Evolutionary conservation across 192 early-diverging fungal genomes (phyloP), one percentile per base, ranked within the genome.

Genomic region (Podila epigama): DNA sequence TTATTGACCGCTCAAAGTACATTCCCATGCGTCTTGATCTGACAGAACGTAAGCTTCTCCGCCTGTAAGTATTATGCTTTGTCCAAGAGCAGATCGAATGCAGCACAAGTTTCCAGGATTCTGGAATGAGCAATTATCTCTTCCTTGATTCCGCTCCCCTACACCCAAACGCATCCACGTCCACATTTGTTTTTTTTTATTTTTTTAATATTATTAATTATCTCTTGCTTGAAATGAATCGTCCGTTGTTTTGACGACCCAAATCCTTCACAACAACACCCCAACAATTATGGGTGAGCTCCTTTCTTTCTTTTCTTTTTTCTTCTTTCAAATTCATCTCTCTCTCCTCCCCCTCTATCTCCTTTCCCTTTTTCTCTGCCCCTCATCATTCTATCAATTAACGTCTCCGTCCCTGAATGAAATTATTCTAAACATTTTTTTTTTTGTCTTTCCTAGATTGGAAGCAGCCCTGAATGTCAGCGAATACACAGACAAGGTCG

Each of bases 11-110:
- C 5, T 82, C 94, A 64, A 96, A 96, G 83, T 98, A 87, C 75
- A 99, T 98, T 75, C 98, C 98, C 3, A 66, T 99, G 69, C 93
- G 98, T 35, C 84, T 99, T 66, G 91, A 90, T 25, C 78, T 94
- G 51, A 85, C 92, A 32, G 98, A 99, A 81, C 90, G 97, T 62
- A 99, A 98, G 81, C 93, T 86, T 50, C 79, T 99, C 57, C 87
- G 98, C 33, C 88, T 99, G 71, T 88, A 83, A 79, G 64, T 81
- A n/a, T 41, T 11, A 33, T 44, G n/a, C 31, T 59, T 37, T 41
- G 4, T 4, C 32, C 10, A 20, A 25, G 28, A 11, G 6, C 25
- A 16, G 22, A 51, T 35, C 31, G 7, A 20, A 52, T 34, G 48
- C 0, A 51, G 33, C n/a, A 35, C 61, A 31, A 28, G 36, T 16